Percentiles rank a stretch among this genome's conserved stretches.
These are phyloP conservation scores for Adiantum capillusveneris DNA, from an alignment of 75 land plant species.

Conservation along the genomic window DNA sequence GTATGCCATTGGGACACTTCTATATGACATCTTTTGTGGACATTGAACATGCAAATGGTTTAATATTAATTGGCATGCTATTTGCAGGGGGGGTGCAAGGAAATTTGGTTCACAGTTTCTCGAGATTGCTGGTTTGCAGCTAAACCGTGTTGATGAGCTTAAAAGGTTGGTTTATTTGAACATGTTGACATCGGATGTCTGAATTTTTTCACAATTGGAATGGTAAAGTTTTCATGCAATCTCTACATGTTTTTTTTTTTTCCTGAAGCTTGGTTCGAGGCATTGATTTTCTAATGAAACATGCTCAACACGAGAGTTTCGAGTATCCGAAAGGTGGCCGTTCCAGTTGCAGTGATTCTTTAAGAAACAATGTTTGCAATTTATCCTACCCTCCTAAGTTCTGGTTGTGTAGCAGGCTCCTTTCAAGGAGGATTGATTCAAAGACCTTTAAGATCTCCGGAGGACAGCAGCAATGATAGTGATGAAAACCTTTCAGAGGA, in stretches of 20 bases:
- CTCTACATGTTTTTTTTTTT: not conserved
- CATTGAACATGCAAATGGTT: no score
- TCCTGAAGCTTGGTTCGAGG: slow-evolving; percentile 28
- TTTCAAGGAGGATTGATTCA: slow-evolving; percentile 34
- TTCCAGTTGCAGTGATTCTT: not conserved
- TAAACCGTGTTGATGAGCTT: slow-evolving; percentile 31
- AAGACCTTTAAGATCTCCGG: slow-evolving; percentile 19
- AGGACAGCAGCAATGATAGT: slow-evolving; percentile 16
- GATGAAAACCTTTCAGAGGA: slow-evolving; percentile 4
- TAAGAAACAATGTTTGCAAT: no score
- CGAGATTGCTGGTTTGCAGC: slow-evolving; percentile 26
- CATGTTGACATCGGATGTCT: no score
- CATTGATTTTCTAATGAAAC: slow-evolving; percentile 25
- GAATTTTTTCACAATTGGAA: no score
- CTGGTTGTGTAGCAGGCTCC: slow-evolving; percentile 10
- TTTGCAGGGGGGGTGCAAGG: slow-evolving; percentile 33
- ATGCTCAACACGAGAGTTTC: slow-evolving; percentile 28
- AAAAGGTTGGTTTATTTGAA: slow-evolving; percentile 9
- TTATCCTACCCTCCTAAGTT: no score
- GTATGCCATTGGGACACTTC: no score
- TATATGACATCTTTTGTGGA: no score
- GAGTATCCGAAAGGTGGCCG: slow-evolving; percentile 17
- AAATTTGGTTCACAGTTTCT: slow-evolving; percentile 20
- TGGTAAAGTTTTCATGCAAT: no score
- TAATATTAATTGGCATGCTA: no score